phyloP scores from a whole-genome alignment of 306 rosid genomes.

The Styphnolobium japonicum region DNA sequence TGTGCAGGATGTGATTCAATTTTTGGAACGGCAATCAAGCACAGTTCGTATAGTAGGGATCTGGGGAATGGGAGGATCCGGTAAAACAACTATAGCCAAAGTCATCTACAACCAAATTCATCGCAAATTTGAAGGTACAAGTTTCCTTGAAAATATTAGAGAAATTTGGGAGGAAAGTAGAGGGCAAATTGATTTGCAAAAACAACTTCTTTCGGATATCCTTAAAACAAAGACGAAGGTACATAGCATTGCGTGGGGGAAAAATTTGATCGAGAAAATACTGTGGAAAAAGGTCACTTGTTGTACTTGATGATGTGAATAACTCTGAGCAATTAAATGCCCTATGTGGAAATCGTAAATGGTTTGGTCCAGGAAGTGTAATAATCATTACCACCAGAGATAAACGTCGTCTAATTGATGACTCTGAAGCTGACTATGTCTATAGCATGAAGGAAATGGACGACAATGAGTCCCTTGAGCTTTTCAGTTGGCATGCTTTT shows the following conservation, averaged over 20 bases:
- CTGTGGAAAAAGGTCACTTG: background rate
- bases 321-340: background rate
- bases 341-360: background rate
- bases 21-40: background rate
- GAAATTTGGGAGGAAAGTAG: background rate
- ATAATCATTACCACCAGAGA: slow-evolving; percentile 28
- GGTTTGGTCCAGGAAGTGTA: slow-evolving; percentile 26
- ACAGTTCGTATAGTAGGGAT: background rate
- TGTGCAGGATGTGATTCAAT: background rate
- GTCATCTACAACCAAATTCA: no score
- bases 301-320: slow-evolving; percentile 4
- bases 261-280: background rate
- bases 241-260: background rate
- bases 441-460: background rate
- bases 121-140: no score
- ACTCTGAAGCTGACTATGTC: background rate
- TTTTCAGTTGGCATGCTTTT: slow-evolving; percentile 28
- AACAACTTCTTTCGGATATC: background rate
- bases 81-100: no score
- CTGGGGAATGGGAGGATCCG: background rate
- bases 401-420: background rate
- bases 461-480: no score
- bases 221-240: background rate
- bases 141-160: background rate
- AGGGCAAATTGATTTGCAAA: background rate